Base-by-base conservation (phyloP, 345 rosid genomes). In the Rhizophora mangle region DNA sequence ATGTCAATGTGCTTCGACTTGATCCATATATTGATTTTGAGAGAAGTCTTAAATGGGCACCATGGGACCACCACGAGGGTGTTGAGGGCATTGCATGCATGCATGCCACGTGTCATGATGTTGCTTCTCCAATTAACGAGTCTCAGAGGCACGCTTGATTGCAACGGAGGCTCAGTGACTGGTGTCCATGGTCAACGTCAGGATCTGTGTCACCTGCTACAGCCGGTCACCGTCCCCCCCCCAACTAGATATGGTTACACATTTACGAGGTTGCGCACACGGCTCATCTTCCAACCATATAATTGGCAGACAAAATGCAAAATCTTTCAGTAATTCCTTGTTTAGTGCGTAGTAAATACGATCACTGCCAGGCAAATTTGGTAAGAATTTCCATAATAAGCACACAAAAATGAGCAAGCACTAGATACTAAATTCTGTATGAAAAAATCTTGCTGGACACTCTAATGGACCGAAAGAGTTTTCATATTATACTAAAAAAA, bases 251-350 rank as follows among this genome's bases (percentile, higher is more conserved):
- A 51, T 70, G 60, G 54, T 9, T 6, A 8, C 18, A 3, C 51
- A 19, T 66, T 34, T 67, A 73, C 54, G 71, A 60, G 62, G 55
- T 75, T 70, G n/a, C 78, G 34, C 46, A 32, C 27, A 52, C 49
- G 78, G 20, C 63, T 66, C 56, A 15, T 58, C 29, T 46, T 26
- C 63, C 63, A 49, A 55, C 68, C 59, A n/a, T 62, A 24, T 62
- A 24, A 18, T 60, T 22, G 64, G 30, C 70, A 36, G 59, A 11
- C 6, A 32, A 32, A 47, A 22, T 63, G 57, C 26, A 37, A 22
- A 60, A 1, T 8, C 32, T 32, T 58, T 62, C 52, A 3, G n/a
- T 7, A 51, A 34, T 34, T 3, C n/a, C 13, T 26, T 24, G 21
- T 36, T 2, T 68, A 52, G 6, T 43, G 49, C 49, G 49, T 43